These are phyloP conservation scores for Boechera divaricarpa DNA, from an alignment of 345 rosid genomes.

Conservation along the genomic window DNA sequence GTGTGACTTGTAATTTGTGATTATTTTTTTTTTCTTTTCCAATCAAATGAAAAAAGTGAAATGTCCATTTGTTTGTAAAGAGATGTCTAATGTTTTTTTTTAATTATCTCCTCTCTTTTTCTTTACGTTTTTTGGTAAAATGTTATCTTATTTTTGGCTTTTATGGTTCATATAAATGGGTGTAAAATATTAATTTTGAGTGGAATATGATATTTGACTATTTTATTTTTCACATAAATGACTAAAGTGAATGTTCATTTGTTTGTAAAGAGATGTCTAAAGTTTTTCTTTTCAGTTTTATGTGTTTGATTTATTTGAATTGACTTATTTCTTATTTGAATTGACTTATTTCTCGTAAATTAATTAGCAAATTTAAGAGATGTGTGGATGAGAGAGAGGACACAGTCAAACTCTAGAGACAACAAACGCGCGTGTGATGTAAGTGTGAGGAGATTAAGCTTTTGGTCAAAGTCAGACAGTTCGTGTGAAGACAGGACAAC, in stretches of 20 bases:
- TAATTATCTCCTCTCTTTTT: background rate
- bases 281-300: background rate
- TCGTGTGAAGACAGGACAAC: conserved; percentile 37
- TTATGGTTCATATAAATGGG: background rate
- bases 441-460: conserved; percentile 4
- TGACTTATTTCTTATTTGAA: background rate
- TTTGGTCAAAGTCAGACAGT: conserved; percentile 40
- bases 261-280: conserved; percentile 9
- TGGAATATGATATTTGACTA: background rate
- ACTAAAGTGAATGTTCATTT: conserved; percentile 6
- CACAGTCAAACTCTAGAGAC: conserved; percentile 3
- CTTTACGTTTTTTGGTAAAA: conserved; percentile 6
- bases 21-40: background rate
- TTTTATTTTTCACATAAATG: background rate
- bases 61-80: conserved; percentile 27
- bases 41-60: conserved; percentile 5
- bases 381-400: conserved; percentile 6
- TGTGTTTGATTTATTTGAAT: background rate
- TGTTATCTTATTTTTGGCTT: background rate
- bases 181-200: background rate
- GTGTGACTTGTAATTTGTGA: conserved; percentile 40
- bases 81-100: background rate
- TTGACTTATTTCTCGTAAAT: background rate
- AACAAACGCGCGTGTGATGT: conserved; percentile 25
- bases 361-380: background rate